These are phyloP conservation scores for Amoebophrya sp. DNA, from an alignment of 169 alveolate species.

Conservation along the genomic window DNA sequence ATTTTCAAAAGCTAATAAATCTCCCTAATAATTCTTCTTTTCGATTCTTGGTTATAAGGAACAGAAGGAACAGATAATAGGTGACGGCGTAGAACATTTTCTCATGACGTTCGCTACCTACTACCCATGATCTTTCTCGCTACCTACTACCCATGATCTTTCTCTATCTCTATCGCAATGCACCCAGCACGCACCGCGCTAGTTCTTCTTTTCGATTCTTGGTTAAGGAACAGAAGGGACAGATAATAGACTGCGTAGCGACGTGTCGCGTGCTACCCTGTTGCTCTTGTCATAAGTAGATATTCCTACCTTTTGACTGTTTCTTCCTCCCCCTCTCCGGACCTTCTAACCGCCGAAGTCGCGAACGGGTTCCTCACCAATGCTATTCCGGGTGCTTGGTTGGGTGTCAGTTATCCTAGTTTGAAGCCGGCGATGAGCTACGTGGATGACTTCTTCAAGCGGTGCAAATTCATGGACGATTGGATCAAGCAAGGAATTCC, in stretches of 20 bases:
- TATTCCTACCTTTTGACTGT: too few species aligned
- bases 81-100: conserved; percentile 31
- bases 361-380: conserved; percentile 64
- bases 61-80: background rate
- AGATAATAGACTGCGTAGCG: background rate
- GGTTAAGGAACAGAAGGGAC: too few species aligned
- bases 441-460: conserved; percentile 65
- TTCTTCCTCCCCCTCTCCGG: too few species aligned
- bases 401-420: conserved; percentile 75
- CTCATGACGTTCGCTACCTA: background rate
- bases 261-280: background rate
- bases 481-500: conserved; percentile 73
- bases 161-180: too few species aligned
- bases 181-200: too few species aligned
- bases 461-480: conserved; percentile 69
- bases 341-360: too few species aligned
- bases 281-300: too few species aligned
- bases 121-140: background rate
- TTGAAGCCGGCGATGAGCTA: conserved; percentile 74
- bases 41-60: background rate
- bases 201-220: background rate
- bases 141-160: background rate
- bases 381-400: conserved; percentile 72
- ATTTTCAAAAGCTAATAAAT: background rate
- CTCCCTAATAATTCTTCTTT: background rate